phyloP scores from a whole-genome alignment of 148 eudicot genomes.

The Rhododendron griersonianum region DNA sequence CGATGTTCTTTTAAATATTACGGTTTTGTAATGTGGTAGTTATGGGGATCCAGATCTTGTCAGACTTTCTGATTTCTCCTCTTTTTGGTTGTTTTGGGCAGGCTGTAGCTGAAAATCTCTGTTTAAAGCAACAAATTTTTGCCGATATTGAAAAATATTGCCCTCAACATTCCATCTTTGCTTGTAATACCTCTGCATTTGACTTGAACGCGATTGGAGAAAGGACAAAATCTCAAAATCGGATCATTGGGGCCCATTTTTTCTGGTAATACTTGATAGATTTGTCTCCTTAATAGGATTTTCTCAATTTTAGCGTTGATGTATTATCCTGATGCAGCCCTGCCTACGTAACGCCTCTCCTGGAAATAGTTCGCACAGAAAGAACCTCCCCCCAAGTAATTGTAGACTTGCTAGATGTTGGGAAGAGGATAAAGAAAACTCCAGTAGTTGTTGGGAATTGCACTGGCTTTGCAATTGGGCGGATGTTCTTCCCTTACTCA shows the following conservation, averaged over 20 bases:
- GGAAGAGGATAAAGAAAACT: slow-evolving; percentile 25
- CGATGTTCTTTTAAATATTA: neutral
- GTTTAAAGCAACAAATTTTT: slow-evolving; percentile 82
- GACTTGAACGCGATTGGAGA: slow-evolving; percentile 67
- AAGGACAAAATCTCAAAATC: slow-evolving; percentile 4
- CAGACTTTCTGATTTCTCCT: neutral
- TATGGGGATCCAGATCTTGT: neutral
- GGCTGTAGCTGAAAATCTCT: slow-evolving; percentile 80
- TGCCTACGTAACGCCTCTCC: slow-evolving; percentile 21
- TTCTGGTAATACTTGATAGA: slow-evolving; percentile 9
- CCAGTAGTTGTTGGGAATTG: slow-evolving; percentile 26
- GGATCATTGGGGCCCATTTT: slow-evolving; percentile 22
- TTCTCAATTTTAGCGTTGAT: neutral
- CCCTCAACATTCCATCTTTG: slow-evolving; percentile 79
- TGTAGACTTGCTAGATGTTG: slow-evolving; percentile 25
- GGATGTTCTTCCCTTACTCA: slow-evolving; percentile 24
- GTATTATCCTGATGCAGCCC: slow-evolving; percentile 19
- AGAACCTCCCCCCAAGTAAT: slow-evolving; percentile 26
- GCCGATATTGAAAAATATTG: slow-evolving; percentile 67
- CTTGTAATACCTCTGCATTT: slow-evolving; percentile 82
- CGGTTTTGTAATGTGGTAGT: neutral
- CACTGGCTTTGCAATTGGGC: slow-evolving; percentile 24
- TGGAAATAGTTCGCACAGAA: slow-evolving; percentile 30
- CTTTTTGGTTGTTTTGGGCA: slow-evolving; percentile 15
- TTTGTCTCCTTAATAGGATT: neutral